A percentile compares a stretch with the other conserved stretches of the same genome.
phyloP scores from a whole-genome alignment of 495 filamentous ascomycete genomes.

The Penicillium odoratum region DNA sequence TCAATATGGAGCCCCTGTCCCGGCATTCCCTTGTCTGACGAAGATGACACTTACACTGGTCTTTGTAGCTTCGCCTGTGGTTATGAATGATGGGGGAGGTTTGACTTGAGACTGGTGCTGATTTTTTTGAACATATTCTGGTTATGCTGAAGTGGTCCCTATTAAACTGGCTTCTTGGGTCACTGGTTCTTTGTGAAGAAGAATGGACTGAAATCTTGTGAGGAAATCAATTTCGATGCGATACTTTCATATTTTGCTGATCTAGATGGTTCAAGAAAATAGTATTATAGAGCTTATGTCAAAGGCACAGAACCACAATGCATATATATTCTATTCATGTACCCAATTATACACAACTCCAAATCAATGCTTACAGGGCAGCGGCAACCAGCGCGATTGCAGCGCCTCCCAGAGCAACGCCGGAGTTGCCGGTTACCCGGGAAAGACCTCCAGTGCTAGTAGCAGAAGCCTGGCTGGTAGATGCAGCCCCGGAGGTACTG shows the following conservation, averaged over 20 bases:
- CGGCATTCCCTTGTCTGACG: constrained; percentile 25
- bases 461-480: not conserved
- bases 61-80: constrained; percentile 45
- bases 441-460: constrained; percentile 20
- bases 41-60: constrained; percentile 38
- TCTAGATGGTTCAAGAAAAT: too few relatives aligned
- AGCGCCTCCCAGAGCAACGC: constrained; percentile 14
- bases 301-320: not conserved
- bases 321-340: not conserved
- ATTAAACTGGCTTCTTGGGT: too few relatives aligned
- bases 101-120: too few relatives aligned
- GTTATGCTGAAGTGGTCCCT: too few relatives aligned
- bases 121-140: too few relatives aligned
- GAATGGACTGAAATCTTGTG: too few relatives aligned
- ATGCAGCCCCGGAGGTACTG: not conserved
- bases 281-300: not conserved
- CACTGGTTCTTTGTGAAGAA: too few relatives aligned
- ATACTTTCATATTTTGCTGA: too few relatives aligned
- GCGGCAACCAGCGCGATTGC: constrained; percentile 15
- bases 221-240: too few relatives aligned
- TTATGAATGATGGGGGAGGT: constrained; percentile 29
- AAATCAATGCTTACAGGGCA: constrained; percentile 2
- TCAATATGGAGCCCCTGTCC: constrained; percentile 27
- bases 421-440: constrained; percentile 12
- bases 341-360: not conserved